Evolutionary conservation across 139 green algal species (phyloP).

Genomic region (Marvania coccoides): DNA sequence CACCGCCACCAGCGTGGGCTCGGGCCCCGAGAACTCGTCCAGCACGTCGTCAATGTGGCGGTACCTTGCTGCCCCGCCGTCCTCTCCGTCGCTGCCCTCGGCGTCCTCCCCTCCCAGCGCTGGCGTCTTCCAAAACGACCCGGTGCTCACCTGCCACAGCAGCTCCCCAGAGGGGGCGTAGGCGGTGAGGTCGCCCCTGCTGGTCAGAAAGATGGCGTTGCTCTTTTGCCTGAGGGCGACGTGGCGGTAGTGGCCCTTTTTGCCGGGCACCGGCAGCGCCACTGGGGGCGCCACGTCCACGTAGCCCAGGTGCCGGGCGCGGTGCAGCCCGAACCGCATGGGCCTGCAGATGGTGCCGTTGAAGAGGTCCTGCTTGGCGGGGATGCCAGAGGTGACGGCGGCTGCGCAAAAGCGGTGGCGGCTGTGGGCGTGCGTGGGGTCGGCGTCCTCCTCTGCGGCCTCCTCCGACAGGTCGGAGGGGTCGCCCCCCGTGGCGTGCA

Average conservation of each 20-base stretch:
- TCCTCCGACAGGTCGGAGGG: neutral
- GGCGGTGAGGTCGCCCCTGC: constrained; percentile 66
- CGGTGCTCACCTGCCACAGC: constrained; percentile 49
- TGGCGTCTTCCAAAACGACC: neutral
- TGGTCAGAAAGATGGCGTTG: constrained; percentile 66
- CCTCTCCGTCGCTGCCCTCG: constrained; percentile 1
- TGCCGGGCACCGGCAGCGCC: constrained; percentile 60
- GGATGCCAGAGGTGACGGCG: constrained; percentile 64
- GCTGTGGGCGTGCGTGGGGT: neutral
- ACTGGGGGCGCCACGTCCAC: constrained; percentile 55
- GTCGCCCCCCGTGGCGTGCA: constrained; percentile 42
- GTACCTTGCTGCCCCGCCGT: neutral
- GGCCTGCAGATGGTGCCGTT: constrained; percentile 68
- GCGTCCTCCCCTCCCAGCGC: neutral
- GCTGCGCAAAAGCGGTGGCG: neutral
- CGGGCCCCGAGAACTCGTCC: neutral
- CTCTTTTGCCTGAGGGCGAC: constrained; percentile 26
- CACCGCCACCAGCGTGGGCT: constrained; percentile 63
- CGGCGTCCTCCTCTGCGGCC: neutral
- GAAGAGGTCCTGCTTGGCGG: constrained; percentile 65
- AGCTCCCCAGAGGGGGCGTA: constrained; percentile 41
- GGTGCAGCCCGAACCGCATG: neutral
- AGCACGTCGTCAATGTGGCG: neutral
- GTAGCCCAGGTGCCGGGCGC: neutral
- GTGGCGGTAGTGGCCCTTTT: constrained; percentile 31